These are phyloP conservation scores for Lichenothelia convexa DNA, from an alignment of 495 filamentous ascomycete genomes.

Conservation along the genomic window DNA sequence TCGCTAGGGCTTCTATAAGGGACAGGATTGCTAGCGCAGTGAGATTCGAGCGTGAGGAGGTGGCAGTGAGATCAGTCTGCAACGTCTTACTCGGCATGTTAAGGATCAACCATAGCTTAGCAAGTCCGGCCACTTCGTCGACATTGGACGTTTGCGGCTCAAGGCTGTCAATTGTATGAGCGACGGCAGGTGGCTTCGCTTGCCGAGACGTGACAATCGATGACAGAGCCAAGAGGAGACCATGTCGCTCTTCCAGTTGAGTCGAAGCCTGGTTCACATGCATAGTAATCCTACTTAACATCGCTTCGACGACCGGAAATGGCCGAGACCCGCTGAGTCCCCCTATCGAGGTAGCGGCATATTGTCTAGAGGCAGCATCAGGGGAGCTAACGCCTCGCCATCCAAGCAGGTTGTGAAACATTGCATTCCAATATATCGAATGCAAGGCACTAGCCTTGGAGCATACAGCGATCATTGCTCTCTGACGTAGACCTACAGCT, in stretches of 20 bases:
- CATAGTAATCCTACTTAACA: slow-evolving; percentile 10
- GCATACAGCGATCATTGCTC: slow-evolving; percentile 62
- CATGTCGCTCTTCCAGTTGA: slow-evolving; percentile 18
- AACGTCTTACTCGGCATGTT: too few relatives aligned
- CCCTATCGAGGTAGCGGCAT: slow-evolving; percentile 53
- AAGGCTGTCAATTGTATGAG: too few relatives aligned
- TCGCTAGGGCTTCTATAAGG: too few relatives aligned
- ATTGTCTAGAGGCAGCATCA: slow-evolving; percentile 52
- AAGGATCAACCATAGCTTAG: too few relatives aligned
- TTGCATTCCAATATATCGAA: slow-evolving; percentile 46
- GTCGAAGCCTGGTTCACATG: slow-evolving; percentile 3
- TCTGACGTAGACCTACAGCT: slow-evolving; percentile 67
- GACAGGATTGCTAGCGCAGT: too few relatives aligned
- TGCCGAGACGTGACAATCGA: slow-evolving; percentile 9
- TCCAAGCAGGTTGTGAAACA: slow-evolving; percentile 52
- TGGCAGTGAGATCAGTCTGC: too few relatives aligned
- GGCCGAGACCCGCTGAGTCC: slow-evolving; percentile 25
- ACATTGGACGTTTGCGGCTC: too few relatives aligned
- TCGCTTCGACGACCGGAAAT: background rate
- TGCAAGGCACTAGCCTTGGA: slow-evolving; percentile 44
- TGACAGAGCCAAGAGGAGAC: slow-evolving; percentile 13
- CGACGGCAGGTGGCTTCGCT: too few relatives aligned
- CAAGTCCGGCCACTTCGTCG: too few relatives aligned
- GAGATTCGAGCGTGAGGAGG: too few relatives aligned
- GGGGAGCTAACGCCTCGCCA: slow-evolving; percentile 75